Percentiles rank a stretch among this genome's conserved stretches.
phyloP scores from a whole-genome alignment of 345 rosid genomes.

The Citrus trifoliata region DNA sequence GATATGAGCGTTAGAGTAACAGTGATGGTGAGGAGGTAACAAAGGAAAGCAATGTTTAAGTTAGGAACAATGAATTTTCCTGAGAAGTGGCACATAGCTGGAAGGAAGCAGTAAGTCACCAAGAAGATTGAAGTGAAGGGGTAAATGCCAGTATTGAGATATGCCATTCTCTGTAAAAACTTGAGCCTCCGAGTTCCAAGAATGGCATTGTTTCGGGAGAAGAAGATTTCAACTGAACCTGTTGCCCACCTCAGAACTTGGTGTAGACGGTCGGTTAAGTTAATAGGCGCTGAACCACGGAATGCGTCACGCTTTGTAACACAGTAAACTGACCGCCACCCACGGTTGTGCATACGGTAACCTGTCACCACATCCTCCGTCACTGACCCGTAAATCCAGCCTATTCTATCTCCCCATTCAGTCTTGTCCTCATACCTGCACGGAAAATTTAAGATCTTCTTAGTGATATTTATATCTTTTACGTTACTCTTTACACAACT shows the following conservation, averaged over 20 bases:
- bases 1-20: conserved; percentile 59
- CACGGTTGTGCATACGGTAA: conserved; percentile 95
- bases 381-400: conserved; percentile 89
- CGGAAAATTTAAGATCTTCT: neutral
- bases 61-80: conserved; percentile 72
- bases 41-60: conserved; percentile 58
- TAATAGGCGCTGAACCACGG: conserved; percentile 90
- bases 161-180: conserved; percentile 82
- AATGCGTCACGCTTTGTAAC: conserved; percentile 89
- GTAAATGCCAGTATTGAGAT: conserved; percentile 82
- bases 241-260: conserved; percentile 97
- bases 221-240: conserved; percentile 91
- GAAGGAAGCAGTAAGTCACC: conserved; percentile 79
- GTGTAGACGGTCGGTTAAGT: conserved; percentile 87
- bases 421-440: conserved; percentile 81
- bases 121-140: conserved; percentile 86
- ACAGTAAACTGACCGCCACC: conserved; percentile 91
- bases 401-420: conserved; percentile 83
- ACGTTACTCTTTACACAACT: no score
- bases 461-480: neutral
- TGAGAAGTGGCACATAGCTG: conserved; percentile 75
- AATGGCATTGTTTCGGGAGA: conserved; percentile 74
- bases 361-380: conserved; percentile 93
- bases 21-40: conserved; percentile 65
- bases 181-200: conserved; percentile 65